Evolutionary conservation across 2,329 filamentous ascomycete genomes (phyloP), one percentile per base, ranked within the genome.

Genomic region (Domatiomyces catenatus): DNA sequence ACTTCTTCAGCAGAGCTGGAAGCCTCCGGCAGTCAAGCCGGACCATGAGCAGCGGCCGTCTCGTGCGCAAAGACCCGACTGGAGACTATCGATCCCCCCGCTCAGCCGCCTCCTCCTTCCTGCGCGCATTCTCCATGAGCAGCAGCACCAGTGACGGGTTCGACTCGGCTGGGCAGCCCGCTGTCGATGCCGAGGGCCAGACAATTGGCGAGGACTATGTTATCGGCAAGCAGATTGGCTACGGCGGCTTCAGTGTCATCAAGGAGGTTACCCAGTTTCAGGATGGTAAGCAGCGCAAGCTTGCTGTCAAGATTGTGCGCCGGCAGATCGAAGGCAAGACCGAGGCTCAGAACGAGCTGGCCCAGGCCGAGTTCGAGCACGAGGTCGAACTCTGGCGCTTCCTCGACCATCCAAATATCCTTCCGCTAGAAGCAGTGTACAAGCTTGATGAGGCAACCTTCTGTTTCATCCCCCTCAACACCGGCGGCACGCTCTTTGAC

Each of bases 301-400:
- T 69, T 7, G 80, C 80, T 2, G 80, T 84, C 54, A 84, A 84
- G 62, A 81, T 84, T 56, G 79, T 84, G 17, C 77, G 74, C 54
- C 81, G 80, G 60, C 69, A 74, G 47, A 68, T 80, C 19, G 62
- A 66, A 8, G 71, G 74, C 49, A 75, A 73, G 55, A 71, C 69
- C 24, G 79, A 83, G 54, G 64, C 67, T 17, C 77, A 82, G 57
- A 83, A 83, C 55, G 80, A 84, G 42, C 73, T 75, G 55, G 72
- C 79, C 10, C 80, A 83, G 60, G 76, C 78, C 8, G 76, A 82
- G 56, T 80, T 84, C 53, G 80, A 83, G 59, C 80, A 83, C 54
- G 80, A 84, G 67, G 76, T 83, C 45, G 73, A 76, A 44, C 74
- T 84, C 42, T 84, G 80, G 80, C 73, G 80, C 45, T 80, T 79